A percentile compares a stretch with the other conserved stretches of the same genome.
Evolutionary conservation across 768 basidiomycete species (phyloP).

Genomic region (Suillus cothurnatus): DNA sequence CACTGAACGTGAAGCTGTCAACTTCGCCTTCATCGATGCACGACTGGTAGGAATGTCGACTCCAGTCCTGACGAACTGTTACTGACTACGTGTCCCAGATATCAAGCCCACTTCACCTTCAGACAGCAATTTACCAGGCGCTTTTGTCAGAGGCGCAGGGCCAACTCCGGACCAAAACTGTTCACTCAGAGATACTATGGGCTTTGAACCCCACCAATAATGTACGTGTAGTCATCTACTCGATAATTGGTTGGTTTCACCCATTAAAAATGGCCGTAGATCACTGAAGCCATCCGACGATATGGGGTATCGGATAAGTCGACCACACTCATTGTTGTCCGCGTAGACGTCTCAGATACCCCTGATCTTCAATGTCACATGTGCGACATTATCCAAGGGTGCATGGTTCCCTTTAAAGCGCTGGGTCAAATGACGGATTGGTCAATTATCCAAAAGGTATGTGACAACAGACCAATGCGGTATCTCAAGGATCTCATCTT

Average conservation of each 20-base stretch:
- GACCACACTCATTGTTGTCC: slow-evolving; percentile 70
- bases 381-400: slow-evolving; percentile 60
- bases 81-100: slow-evolving; percentile 51
- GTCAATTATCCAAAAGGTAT: slow-evolving; percentile 72
- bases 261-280: slow-evolving; percentile 47
- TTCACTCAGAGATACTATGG: slow-evolving; percentile 93
- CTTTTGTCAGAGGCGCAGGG: slow-evolving; percentile 65
- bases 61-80: slow-evolving; percentile 9
- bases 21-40: slow-evolving; percentile 91
- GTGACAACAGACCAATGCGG: slow-evolving; percentile 14
- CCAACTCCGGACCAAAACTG: slow-evolving; percentile 74
- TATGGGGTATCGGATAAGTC: slow-evolving; percentile 79
- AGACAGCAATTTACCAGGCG: slow-evolving; percentile 83
- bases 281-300: slow-evolving; percentile 82
- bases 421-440: slow-evolving; percentile 65
- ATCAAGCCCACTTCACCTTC: slow-evolving; percentile 76
- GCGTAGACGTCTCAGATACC: slow-evolving; percentile 49
- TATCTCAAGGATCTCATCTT: not conserved
- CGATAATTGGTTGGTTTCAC: not conserved
- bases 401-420: slow-evolving; percentile 46
- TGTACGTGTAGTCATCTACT: slow-evolving; percentile 40
- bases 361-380: slow-evolving; percentile 54
- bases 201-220: slow-evolving; percentile 86
- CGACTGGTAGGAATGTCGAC: slow-evolving; percentile 59
- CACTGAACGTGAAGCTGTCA: slow-evolving; percentile 71